Evolutionary conservation across 177 flowering plant species (phyloP).

Genomic region (Vitis hybrid): DNA sequence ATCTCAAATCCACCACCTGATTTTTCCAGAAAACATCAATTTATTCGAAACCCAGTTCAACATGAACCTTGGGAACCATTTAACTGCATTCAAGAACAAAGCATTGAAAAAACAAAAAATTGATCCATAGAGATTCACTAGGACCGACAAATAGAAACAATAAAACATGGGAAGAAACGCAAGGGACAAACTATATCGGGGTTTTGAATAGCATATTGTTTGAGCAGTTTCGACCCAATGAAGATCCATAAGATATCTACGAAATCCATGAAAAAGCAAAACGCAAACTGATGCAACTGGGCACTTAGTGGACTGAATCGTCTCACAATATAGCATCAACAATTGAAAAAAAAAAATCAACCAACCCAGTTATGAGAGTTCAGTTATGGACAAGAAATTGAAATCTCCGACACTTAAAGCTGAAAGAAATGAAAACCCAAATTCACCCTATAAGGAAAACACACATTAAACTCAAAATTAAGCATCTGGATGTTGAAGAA

Average conservation of each 20-base stretch:
- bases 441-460: neutral
- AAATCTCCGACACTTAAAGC: neutral
- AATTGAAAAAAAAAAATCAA: too few relatives aligned
- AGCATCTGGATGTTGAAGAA: neutral
- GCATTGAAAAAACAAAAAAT: neutral
- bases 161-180: neutral
- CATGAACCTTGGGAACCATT: too few relatives aligned
- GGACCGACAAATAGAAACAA: neutral
- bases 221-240: too few relatives aligned
- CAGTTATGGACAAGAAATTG: too few relatives aligned
- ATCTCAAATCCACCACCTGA: neutral
- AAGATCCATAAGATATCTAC: too few relatives aligned
- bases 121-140: neutral
- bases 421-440: neutral
- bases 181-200: neutral
- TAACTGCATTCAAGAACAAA: neutral
- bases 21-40: neutral
- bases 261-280: too few relatives aligned
- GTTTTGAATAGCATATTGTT: neutral
- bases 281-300: too few relatives aligned
- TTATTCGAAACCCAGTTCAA: neutral
- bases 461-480: constrained; percentile 1
- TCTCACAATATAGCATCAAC: too few relatives aligned
- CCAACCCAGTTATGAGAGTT: too few relatives aligned
- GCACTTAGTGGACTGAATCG: too few relatives aligned